phyloP scores from a whole-genome alignment of 2,329 filamentous ascomycete genomes.

The Macrophomina pseudophaseolina region DNA sequence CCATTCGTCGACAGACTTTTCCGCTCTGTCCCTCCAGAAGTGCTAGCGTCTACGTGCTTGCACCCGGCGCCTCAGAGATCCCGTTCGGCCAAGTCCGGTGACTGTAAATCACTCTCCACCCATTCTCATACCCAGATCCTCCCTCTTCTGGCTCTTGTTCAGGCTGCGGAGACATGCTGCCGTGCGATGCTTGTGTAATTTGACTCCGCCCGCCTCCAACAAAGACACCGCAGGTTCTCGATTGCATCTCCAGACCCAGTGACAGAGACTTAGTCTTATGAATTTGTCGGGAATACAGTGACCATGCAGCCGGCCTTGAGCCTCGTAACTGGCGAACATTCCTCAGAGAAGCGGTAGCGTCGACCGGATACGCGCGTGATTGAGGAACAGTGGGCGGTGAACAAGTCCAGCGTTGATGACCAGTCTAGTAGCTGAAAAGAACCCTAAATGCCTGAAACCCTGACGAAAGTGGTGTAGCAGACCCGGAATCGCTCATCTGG shows the following conservation, averaged over 20 bases:
- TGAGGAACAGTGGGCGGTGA: not conserved
- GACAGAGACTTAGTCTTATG: not conserved
- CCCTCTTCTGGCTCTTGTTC: not conserved
- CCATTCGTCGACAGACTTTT: constrained; percentile 10
- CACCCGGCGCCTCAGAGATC: constrained; percentile 11
- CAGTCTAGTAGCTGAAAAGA: not conserved
- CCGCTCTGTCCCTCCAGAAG: constrained; percentile 13
- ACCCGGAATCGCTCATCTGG: constrained; percentile 48
- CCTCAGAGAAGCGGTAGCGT: not conserved
- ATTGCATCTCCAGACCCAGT: not conserved
- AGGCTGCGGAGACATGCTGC: not conserved
- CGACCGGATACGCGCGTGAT: not conserved
- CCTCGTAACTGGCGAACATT: not conserved
- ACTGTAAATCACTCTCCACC: not conserved
- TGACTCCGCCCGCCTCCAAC: not conserved
- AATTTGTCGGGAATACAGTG: not conserved
- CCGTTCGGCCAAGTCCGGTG: constrained; percentile 2
- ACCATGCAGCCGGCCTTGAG: constrained; percentile 5
- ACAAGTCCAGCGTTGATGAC: not conserved
- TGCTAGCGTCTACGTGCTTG: constrained; percentile 6
- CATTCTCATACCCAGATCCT: not conserved
- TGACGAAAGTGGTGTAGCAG: constrained; percentile 7
- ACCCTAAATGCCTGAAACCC: not conserved
- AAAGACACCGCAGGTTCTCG: not conserved
- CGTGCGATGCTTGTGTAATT: constrained; percentile 2